Evolutionary conservation across 768 basidiomycete species (phyloP), one percentile per base, ranked within the genome.

Genomic region (Leccinum truebloodii): DNA sequence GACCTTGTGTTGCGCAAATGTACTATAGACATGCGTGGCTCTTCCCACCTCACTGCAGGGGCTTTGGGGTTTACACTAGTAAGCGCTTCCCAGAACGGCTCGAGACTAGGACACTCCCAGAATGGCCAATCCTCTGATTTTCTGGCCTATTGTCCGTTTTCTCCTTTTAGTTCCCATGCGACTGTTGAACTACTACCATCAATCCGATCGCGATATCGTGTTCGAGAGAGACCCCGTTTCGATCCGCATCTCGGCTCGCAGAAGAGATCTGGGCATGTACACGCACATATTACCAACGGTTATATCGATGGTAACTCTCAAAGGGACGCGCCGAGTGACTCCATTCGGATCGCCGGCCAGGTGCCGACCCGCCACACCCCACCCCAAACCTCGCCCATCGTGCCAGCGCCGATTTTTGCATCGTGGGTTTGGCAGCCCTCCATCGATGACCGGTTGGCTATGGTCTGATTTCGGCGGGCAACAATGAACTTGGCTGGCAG

Each of bases 111-210:
- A 22, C 22, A 22, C 22, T 22, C 22, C 22, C 22, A 22, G 22
- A 22, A 22, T 22, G 22, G 22, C 22, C 22, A 22, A 22, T 22
- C 22, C 22, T 22, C 22, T 22, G 22, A 22, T 22, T 22, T 22
- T 22, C 22, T 22, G 22, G 13, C 35, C 10, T 37, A 37, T 37
- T 37, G 3, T 41, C 1, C 7, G 39, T 46, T 14, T 24, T 50
- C 14, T 50, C 16, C 14, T 26, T 3, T 50, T 12, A 6, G 2
- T 65, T 61, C 63, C 63, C 63, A 52, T 49, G 58, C 54, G 4
- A 0, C 16, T 16, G 26, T 2, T 7, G 20, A 20, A 10, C n/a
- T 28, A 28, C 58, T 7, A 58, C 22, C 24, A 13, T 41, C 39
- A 41, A 18, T n/a, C 18, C 39, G 18, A 41, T 41, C 39, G 18